Evolutionary conservation across 2,329 filamentous ascomycete genomes (phyloP), one percentile per base, ranked within the genome.

Genomic region (Alternaria brassicae): DNA sequence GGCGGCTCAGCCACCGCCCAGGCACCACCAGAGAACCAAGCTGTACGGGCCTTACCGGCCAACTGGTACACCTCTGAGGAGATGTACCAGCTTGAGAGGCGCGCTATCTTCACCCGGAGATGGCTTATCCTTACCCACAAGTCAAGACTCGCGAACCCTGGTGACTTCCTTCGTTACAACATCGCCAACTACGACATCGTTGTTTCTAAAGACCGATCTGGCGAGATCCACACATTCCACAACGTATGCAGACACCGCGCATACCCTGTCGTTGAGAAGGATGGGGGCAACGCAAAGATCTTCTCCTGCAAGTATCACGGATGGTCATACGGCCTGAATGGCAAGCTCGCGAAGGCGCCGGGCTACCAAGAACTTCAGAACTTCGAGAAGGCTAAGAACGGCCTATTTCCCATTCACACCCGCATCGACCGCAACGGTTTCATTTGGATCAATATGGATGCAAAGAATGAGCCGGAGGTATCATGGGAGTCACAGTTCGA

Each of bases 101-200:
- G 83, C 30, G 81, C 81, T 1, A 78, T 85, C 27, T 83, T 84
- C 68, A 87, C 85, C 37, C 80, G 80, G 65, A 82, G 83, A 67
- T 86, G 84, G 85, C 79, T 84, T 34, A 80, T 86, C 41, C 81
- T 83, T 25, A 86, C 85, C 53, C 81, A 87, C 79, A 78, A 81
- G 65, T 77, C 77, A 54, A 80, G 84, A 56, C 76, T 87, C 40
- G 71, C 72, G 57, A 82, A 85, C 48, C 66, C 79, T 6, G 87
- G 86, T 5, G 84, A 88, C 69, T 89, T 84, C 75, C 78, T 87
- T 27, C 81, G 82, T 19, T 88, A 80, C 42, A 74, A 74, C 37
- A 78, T 76, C 34, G 72, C 78, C 21, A 78, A 81, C 60, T 80
- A 81, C 73, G 79, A 84, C 23, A 66, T 75, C 44, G 61, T 74